phyloP scores from a whole-genome alignment of 1,284 basidiomycete species.

The Somion occarium region DNA sequence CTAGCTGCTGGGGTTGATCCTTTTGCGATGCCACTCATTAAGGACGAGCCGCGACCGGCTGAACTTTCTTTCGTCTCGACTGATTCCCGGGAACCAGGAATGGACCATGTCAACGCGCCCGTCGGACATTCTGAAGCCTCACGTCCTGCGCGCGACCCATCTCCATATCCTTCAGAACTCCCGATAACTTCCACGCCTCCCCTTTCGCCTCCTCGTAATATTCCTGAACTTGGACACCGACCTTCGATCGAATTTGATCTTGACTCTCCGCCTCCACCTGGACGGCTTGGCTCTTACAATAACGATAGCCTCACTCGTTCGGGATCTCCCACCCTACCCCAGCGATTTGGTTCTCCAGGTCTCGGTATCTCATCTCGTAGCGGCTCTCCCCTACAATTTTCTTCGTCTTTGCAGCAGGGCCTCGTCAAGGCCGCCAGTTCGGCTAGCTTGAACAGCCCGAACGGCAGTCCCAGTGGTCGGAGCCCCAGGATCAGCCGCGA shows the following conservation, averaged over 20 bases:
- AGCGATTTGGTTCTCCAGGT: constrained; percentile 12
- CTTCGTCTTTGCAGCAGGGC: neutral
- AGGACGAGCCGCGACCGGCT: constrained; percentile 27
- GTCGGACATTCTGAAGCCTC: constrained; percentile 25
- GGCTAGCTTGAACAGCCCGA: constrained; percentile 18
- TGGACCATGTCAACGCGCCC: constrained; percentile 31
- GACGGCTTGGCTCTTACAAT: constrained; percentile 2
- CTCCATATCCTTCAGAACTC: constrained; percentile 8
- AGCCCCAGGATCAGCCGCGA: constrained; percentile 46
- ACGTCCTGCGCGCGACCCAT: constrained; percentile 23
- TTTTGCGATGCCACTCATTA: constrained; percentile 19
- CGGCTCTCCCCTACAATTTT: constrained; percentile 13
- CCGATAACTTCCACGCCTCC: constrained; percentile 12
- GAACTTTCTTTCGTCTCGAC: constrained; percentile 34
- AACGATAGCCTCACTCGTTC: constrained; percentile 5
- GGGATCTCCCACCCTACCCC: constrained; percentile 10
- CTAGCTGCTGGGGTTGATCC: constrained; percentile 14
- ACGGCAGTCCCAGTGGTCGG: constrained; percentile 18
- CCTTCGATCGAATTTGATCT: constrained; percentile 7
- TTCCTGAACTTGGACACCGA: constrained; percentile 4
- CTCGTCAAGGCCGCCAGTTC: constrained; percentile 14
- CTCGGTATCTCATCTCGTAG: constrained; percentile 16
- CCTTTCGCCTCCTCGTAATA: constrained; percentile 11
- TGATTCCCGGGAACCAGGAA: constrained; percentile 12
- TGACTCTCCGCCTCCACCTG: constrained; percentile 9